phyloP scores from a whole-genome alignment of 345 rosid species.

The Syzygium aromaticum region DNA sequence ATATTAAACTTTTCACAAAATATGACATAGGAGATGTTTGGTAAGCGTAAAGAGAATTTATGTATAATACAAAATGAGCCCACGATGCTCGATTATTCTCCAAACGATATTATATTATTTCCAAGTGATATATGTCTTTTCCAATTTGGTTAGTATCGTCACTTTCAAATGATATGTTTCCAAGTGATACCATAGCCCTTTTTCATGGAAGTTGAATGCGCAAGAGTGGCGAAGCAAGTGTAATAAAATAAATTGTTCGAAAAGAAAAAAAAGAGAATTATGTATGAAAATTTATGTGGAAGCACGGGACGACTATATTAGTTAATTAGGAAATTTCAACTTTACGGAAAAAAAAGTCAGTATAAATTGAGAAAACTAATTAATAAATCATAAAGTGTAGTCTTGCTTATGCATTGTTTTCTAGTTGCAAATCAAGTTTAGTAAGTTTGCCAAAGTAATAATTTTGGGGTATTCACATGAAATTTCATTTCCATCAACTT shows the following conservation, averaged over 20 bases:
- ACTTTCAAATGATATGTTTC: not conserved
- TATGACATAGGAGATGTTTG: not conserved
- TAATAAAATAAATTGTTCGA: not conserved
- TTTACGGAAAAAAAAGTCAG: not conserved
- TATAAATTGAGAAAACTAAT: not conserved
- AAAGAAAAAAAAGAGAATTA: not conserved
- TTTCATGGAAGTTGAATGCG: not conserved
- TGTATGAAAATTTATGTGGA: not conserved
- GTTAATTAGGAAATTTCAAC: not conserved
- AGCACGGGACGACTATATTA: not conserved
- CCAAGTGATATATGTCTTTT: not conserved
- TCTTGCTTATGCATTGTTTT: not conserved
- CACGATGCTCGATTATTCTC: not conserved
- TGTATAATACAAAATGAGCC: not conserved
- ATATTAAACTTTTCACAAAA: not conserved
- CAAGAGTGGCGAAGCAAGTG: not conserved
- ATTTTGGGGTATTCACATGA: not conserved
- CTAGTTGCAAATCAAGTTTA: not conserved
- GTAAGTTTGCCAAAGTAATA: not conserved
- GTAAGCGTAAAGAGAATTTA: not conserved
- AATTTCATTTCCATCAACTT: not conserved
- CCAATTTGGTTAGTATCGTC: not conserved
- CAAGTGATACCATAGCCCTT: not conserved
- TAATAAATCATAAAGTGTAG: not conserved
- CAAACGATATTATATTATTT: not conserved